Percentiles rank a stretch among this genome's conserved stretches.
Evolutionary conservation across 2,329 filamentous ascomycete species (phyloP).

Genomic region (Delphinella strobiligena): DNA sequence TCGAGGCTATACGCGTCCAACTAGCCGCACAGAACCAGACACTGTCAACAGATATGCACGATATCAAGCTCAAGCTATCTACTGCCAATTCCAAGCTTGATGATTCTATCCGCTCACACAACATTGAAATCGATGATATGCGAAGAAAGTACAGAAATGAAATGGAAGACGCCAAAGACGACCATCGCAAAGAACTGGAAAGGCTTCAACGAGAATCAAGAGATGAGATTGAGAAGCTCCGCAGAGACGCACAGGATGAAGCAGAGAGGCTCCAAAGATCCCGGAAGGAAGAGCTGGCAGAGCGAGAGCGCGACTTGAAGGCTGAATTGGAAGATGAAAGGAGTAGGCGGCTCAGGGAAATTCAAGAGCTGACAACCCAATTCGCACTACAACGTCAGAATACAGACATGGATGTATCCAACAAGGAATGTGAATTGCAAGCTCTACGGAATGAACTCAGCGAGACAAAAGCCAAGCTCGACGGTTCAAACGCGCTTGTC

Average conservation of each 20-base stretch:
- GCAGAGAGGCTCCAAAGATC: slow-evolving; percentile 46
- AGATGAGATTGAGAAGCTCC: slow-evolving; percentile 30
- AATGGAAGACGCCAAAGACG: slow-evolving; percentile 41
- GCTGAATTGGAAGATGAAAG: slow-evolving; percentile 57
- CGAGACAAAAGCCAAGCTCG: slow-evolving; percentile 29
- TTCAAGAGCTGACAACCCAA: slow-evolving; percentile 50
- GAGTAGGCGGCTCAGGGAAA: slow-evolving; percentile 45
- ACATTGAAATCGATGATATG: slow-evolving; percentile 40
- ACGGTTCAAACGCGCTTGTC: slow-evolving; percentile 50
- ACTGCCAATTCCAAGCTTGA: slow-evolving; percentile 38
- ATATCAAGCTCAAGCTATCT: slow-evolving; percentile 40
- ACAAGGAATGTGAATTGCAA: slow-evolving; percentile 43
- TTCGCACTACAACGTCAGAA: slow-evolving; percentile 36
- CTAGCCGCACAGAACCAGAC: slow-evolving; percentile 40
- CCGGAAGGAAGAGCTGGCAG: slow-evolving; percentile 57
- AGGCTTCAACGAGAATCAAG: slow-evolving; percentile 40
- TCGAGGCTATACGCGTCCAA: slow-evolving; percentile 41
- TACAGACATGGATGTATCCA: slow-evolving; percentile 37
- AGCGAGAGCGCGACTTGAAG: slow-evolving; percentile 50
- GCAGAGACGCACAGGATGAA: slow-evolving; percentile 38
- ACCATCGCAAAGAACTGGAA: slow-evolving; percentile 45
- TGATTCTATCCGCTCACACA: slow-evolving; percentile 39
- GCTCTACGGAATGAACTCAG: slow-evolving; percentile 39
- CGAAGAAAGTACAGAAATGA: slow-evolving; percentile 44
- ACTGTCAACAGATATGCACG: slow-evolving; percentile 58